A percentile compares a stretch with the other conserved stretches of the same genome.
Evolutionary conservation across 2,329 filamentous ascomycete species (phyloP).

Genomic region (Paecilomyces sp.): DNA sequence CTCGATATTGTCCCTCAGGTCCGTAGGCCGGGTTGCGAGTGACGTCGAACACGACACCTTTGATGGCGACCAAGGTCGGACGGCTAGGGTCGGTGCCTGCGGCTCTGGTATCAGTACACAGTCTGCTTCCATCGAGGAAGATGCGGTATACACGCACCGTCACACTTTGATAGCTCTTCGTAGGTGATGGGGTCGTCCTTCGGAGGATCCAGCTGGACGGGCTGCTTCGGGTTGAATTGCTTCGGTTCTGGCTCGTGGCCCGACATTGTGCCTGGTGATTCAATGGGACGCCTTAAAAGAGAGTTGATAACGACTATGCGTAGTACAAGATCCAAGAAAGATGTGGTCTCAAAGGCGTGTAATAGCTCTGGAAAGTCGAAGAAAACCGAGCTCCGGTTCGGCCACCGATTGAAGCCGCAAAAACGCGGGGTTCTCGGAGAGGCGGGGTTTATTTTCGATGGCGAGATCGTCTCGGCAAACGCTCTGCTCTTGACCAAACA

Average conservation of each 20-base stretch:
- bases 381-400: slow-evolving; percentile 8
- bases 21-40: slow-evolving; percentile 82
- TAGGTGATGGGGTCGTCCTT: slow-evolving; percentile 80
- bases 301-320: not conserved
- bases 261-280: slow-evolving; percentile 17
- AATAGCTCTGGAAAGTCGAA: slow-evolving; percentile 11
- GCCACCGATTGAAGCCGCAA: not conserved
- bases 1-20: slow-evolving; percentile 73
- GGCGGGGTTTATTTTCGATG: not conserved
- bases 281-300: not conserved
- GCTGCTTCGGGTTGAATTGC: slow-evolving; percentile 34
- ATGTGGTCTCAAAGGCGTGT: not conserved
- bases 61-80: slow-evolving; percentile 56
- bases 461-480: not conserved
- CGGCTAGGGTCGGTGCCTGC: slow-evolving; percentile 35
- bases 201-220: slow-evolving; percentile 62
- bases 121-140: not conserved
- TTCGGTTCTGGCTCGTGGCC: slow-evolving; percentile 23
- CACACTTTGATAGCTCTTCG: slow-evolving; percentile 71
- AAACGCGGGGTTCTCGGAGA: not conserved
- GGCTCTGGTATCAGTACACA: not conserved
- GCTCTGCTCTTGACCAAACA: not conserved
- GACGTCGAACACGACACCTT: slow-evolving; percentile 94
- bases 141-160: slow-evolving; percentile 55
- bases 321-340: not conserved